Conservation (phyloP, 768 basidiomycete species). For the Exsudoporus frostii region DNA sequence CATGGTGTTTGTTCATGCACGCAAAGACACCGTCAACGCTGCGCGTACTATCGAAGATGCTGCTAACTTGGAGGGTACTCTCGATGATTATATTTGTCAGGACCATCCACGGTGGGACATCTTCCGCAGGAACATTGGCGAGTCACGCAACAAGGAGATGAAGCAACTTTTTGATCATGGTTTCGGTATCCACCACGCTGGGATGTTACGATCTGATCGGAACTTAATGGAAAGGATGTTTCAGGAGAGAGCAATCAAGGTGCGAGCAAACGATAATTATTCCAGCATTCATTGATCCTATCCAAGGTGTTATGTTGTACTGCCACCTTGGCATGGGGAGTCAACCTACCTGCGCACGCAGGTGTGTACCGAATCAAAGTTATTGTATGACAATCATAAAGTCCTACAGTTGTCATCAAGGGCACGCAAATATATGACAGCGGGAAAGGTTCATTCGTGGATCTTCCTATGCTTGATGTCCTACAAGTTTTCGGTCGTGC, state of each 20-base stretch:
- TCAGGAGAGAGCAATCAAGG: conserved; percentile 87
- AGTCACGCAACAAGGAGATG: conserved; percentile 94
- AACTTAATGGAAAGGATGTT: conserved; percentile 97
- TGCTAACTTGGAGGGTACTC: conserved; percentile 62
- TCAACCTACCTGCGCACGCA: conserved; percentile 97
- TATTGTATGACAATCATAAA: conserved; percentile 8
- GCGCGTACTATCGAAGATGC: conserved; percentile 79
- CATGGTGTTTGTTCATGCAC: conserved; percentile 98
- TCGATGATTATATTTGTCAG: conserved; percentile 76
- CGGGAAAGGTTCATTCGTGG: conserved; percentile 83
- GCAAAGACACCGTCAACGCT: conserved; percentile 96
- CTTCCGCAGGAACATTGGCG: conserved; percentile 74
- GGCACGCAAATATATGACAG: conserved; percentile 97
- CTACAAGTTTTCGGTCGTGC: conserved; percentile 98
- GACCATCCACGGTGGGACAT: conserved; percentile 76
- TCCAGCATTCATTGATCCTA: not conserved
- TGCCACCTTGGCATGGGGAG: conserved; percentile 98
- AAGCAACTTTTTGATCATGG: conserved; percentile 88
- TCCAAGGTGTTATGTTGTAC: conserved; percentile 93
- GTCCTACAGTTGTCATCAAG: conserved; percentile 79
- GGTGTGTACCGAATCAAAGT: conserved; percentile 43
- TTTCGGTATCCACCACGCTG: conserved; percentile 98
- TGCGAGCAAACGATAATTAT: conserved; percentile 26
- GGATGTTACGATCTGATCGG: conserved; percentile 92
- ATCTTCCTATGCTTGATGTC: conserved; percentile 92